Evolutionary conservation across 2,329 filamentous ascomycete species (phyloP), one percentile per base, ranked within the genome.

Genomic region (Xylaria sp.): DNA sequence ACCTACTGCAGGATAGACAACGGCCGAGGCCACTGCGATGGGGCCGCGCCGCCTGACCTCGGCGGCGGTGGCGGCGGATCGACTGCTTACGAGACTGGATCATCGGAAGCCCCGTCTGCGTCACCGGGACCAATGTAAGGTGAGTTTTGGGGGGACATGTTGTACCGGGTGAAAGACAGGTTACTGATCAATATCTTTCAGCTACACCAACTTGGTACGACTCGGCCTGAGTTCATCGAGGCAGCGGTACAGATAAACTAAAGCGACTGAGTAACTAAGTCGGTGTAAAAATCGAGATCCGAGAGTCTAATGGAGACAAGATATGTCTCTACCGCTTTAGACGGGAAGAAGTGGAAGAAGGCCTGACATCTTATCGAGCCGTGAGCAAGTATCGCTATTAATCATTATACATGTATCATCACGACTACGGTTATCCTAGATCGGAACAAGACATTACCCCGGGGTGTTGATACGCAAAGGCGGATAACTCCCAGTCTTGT

Each of bases 1-100:
- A 60, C 20, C 1, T 69, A 59, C 45, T 69, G 67, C 33, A 61
- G 31, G 1, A 39, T 69, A 22, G n/a, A 50, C 44, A 15, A 62
- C 20, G 58, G 33, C 15, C 50, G 57, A 11, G 67, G 54, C 17
- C 13, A 33, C 57, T 69, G 67, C 27, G 50, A 69, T 17, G 65
- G 58, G 1, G 27, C 27, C 4, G 54, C 38, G 27, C 55, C 63
- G 13, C 63, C 66, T 54, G 38, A 54, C 13, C 50, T 69, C 13
- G 5, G 15, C 5, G 20, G 7, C 31, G 51, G 31, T 10, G 5
- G 15, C 5, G 20, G 7, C 31, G 51, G 31, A 11, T 13, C 33
- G 5, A 27, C 47, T 38, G 5, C 39, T 0, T 39, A 20, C 39
- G 47, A 58, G n/a, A 33, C 38, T 2, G 6, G 13, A 4, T 7